A percentile compares a stretch with the other conserved stretches of the same genome.
phyloP scores from a whole-genome alignment of 768 basidiomycete species.

The Calocybe cyanea region DNA sequence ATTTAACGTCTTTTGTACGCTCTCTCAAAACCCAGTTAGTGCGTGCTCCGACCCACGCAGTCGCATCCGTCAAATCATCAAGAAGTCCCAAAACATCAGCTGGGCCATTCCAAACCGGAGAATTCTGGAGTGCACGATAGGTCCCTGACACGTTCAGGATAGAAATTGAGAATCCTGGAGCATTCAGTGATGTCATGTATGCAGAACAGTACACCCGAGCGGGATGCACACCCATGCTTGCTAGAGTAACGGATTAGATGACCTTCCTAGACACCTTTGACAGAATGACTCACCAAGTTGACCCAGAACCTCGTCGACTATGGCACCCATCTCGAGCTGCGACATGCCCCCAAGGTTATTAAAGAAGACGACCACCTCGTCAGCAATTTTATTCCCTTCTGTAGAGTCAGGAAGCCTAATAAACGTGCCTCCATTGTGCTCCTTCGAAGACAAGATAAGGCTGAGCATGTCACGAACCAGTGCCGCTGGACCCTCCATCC shows the following conservation, averaged over 20 bases:
- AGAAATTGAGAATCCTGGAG: constrained; percentile 55
- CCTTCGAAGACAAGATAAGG: constrained; percentile 35
- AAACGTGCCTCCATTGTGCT: constrained; percentile 30
- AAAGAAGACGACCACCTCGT: constrained; percentile 46
- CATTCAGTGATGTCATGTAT: constrained; percentile 60
- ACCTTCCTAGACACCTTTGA: background rate
- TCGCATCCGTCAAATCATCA: constrained; percentile 40
- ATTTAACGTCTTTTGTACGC: background rate
- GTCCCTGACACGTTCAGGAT: constrained; percentile 43
- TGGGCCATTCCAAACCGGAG: constrained; percentile 1
- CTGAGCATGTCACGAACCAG: constrained; percentile 30
- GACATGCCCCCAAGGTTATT: constrained; percentile 56
- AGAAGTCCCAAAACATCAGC: constrained; percentile 29
- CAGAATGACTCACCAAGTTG: constrained; percentile 36
- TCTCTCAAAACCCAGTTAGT: constrained; percentile 21
- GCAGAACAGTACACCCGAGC: constrained; percentile 41
- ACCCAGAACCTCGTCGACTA: constrained; percentile 37
- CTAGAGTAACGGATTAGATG: constrained; percentile 17
- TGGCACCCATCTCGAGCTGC: constrained; percentile 49
- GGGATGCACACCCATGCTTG: constrained; percentile 27
- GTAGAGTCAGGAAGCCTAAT: constrained; percentile 17
- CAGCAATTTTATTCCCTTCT: constrained; percentile 26
- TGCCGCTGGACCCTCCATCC: constrained; percentile 29
- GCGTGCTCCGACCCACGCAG: constrained; percentile 35
- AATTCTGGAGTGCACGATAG: constrained; percentile 7